phyloP scores from a whole-genome alignment of 495 filamentous ascomycete species.

The Daldinia bambusicola region DNA sequence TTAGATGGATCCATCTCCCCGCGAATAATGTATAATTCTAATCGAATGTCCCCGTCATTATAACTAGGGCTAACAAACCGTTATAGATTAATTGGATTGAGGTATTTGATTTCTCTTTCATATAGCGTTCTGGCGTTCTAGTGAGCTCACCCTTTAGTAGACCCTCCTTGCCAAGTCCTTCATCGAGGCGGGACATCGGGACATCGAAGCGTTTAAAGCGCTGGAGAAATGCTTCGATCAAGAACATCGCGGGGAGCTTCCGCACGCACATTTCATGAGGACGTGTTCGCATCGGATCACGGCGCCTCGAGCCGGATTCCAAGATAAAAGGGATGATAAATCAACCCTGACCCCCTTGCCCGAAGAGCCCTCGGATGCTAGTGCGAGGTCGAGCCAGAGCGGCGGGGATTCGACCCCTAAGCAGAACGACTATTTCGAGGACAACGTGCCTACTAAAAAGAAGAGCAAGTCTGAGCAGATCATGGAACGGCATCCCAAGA shows the following conservation, averaged over 20 bases:
- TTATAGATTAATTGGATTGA: conserved; percentile 51
- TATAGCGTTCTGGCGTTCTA: conserved; percentile 63
- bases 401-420: conserved; percentile 27
- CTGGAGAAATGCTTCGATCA: conserved; percentile 72
- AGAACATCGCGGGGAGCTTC: conserved; percentile 69
- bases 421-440: conserved; percentile 41
- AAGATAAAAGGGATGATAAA: conserved; percentile 55
- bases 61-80: conserved; percentile 32
- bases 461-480: conserved; percentile 50
- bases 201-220: conserved; percentile 75
- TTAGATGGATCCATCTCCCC: conserved; percentile 77
- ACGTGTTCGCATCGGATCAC: conserved; percentile 69
- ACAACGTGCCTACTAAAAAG: conserved; percentile 51
- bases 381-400: conserved; percentile 34
- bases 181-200: conserved; percentile 71
- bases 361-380: conserved; percentile 43
- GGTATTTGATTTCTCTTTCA: conserved; percentile 38
- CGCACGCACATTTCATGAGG: conserved; percentile 75
- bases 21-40: conserved; percentile 54
- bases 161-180: conserved; percentile 72
- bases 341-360: conserved; percentile 37
- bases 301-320: conserved; percentile 51
- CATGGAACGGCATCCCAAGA: conserved; percentile 49
- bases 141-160: conserved; percentile 62
- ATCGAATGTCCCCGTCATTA: conserved; percentile 17